Percentiles rank a stretch among this genome's conserved stretches.
These are phyloP conservation scores for Luffa aegyptiaca DNA, from an alignment of 306 rosid genomes.

Conservation along the genomic window DNA sequence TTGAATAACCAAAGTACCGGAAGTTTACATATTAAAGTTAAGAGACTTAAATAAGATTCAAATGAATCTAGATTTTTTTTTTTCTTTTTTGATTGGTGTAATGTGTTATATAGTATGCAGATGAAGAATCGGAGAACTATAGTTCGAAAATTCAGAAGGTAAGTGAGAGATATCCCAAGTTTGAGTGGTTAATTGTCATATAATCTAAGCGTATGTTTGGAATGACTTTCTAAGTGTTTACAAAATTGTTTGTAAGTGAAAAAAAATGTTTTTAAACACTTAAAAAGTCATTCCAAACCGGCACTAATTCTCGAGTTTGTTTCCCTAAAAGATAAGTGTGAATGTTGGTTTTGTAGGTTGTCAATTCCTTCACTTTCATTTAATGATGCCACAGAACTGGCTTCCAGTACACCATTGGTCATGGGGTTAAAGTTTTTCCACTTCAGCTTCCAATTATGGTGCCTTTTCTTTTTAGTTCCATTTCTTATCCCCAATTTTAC, in stretches of 20 bases:
- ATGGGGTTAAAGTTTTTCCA: neutral
- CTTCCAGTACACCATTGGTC: neutral
- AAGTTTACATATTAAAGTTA: neutral
- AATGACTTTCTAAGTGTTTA: too few species aligned
- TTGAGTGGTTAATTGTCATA: neutral
- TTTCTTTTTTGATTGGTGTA: neutral
- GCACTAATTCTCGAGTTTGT: neutral
- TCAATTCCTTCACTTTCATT: conserved; percentile 53
- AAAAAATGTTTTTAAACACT: too few species aligned
- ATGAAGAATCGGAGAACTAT: conserved; percentile 54
- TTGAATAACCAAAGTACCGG: neutral
- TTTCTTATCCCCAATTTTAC: neutral
- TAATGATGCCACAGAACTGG: conserved; percentile 18
- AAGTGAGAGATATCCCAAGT: conserved; percentile 1
- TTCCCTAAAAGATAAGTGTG: neutral
- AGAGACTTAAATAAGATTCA: neutral
- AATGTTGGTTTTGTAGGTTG: conserved; percentile 51
- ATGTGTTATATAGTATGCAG: conserved; percentile 33
- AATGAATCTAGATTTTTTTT: too few species aligned
- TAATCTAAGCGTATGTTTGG: too few species aligned
- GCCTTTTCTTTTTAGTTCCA: neutral
- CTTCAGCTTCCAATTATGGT: neutral
- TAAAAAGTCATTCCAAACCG: too few species aligned
- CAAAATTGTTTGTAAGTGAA: too few species aligned
- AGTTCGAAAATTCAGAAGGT: conserved; percentile 59